These are phyloP conservation scores for Hypoxylon perforatum DNA, from an alignment of 495 filamentous ascomycete genomes.

Conservation along the genomic window DNA sequence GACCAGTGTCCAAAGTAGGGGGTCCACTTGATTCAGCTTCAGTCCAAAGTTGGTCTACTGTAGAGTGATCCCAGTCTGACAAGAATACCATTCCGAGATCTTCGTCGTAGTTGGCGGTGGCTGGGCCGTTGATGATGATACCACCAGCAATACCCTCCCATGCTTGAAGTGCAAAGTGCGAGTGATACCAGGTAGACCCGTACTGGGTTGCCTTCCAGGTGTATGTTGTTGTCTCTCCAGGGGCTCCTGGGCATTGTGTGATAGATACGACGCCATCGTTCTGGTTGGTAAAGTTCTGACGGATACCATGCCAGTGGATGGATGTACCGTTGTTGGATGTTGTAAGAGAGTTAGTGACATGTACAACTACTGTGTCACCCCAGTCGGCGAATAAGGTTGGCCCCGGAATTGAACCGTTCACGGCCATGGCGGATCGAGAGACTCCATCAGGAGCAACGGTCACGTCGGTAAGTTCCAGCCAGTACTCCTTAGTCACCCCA, in stretches of 20 bases:
- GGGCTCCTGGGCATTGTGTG: conserved; percentile 60
- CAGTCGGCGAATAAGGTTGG: conserved; percentile 56
- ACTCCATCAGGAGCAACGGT: conserved; percentile 63
- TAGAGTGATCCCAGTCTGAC: conserved; percentile 60
- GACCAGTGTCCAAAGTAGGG: conserved; percentile 55
- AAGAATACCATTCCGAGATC: conserved; percentile 62
- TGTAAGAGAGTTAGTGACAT: conserved; percentile 36
- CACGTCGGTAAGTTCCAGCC: conserved; percentile 55
- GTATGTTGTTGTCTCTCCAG: conserved; percentile 62
- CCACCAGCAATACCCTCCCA: conserved; percentile 61
- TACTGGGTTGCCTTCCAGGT: conserved; percentile 64
- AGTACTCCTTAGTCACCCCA: conserved; percentile 58
- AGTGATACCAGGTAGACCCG: conserved; percentile 73
- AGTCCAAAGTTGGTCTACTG: conserved; percentile 50
- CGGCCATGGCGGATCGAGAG: conserved; percentile 49
- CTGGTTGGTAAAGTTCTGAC: conserved; percentile 50
- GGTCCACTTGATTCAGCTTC: conserved; percentile 51
- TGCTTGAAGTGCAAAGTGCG: conserved; percentile 67
- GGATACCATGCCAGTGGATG: conserved; percentile 67
- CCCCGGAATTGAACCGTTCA: conserved; percentile 60
- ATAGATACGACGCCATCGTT: conserved; percentile 58
- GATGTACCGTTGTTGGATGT: conserved; percentile 39
- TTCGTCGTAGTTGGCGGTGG: conserved; percentile 61
- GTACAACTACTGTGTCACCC: conserved; percentile 57
- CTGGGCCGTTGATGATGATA: conserved; percentile 61